Evolutionary conservation across 495 filamentous ascomycete species (phyloP).

Genomic region (Tuber melanosporum): DNA sequence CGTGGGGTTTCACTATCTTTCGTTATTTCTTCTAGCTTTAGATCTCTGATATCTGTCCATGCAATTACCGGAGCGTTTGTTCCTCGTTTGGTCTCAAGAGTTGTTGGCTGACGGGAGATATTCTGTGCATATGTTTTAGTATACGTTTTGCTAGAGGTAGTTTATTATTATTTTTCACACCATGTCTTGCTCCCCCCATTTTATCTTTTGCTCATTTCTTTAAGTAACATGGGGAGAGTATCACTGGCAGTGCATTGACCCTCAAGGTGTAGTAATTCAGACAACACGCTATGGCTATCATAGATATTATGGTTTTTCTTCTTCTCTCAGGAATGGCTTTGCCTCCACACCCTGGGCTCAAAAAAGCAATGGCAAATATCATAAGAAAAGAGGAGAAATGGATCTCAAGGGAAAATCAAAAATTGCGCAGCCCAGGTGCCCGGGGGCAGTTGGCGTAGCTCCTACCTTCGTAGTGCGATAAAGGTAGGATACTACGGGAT

Average conservation of each 20-base stretch:
- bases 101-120: not conserved
- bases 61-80: not conserved
- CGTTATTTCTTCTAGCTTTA: not conserved
- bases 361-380: not conserved
- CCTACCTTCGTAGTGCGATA: not conserved
- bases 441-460: not conserved
- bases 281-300: not conserved
- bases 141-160: not conserved
- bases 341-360: not conserved
- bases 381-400: not conserved
- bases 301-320: not conserved
- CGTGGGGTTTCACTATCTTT: not conserved
- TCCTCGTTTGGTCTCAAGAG: not conserved
- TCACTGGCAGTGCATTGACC: not conserved
- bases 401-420: not conserved
- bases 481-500: not conserved
- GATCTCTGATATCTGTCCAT: not conserved
- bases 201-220: not conserved
- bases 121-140: not conserved
- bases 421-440: not conserved
- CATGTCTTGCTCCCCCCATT: not conserved
- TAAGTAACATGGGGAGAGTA: not conserved
- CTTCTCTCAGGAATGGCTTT: not conserved
- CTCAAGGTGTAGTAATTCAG: not conserved
- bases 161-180: no score